Base-by-base conservation (phyloP, 2,329 filamentous ascomycete species). In the Colletotrichum gigasporum region DNA sequence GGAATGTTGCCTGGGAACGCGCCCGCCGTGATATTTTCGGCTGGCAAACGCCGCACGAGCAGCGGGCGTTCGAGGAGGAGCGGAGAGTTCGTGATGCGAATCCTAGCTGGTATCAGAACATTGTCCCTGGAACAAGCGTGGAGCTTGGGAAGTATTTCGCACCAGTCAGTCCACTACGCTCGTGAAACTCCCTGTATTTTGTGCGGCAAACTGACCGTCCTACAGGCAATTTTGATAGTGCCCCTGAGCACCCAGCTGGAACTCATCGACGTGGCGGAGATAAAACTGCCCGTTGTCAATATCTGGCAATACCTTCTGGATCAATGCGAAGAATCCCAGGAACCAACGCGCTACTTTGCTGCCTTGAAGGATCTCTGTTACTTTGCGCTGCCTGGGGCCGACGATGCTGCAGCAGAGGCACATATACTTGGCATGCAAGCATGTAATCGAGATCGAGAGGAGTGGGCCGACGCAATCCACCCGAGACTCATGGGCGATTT, bases 21-120 rank as follows among this genome's bases (percentile, higher is more conserved):
- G 56, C 62, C 22, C 62, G 62, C 14, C 62, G 62, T 11, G 35
- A 41, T 9, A 11, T 63, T 2, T 63, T 65, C 57, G 48, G 20
- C 26, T 61, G 42, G 41, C 48, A 55, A 39, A 22, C 22, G 5
- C 48, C 48, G 6, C 9, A 42, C 7, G 62, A 65, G 18, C 34
- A 48, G 18, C 35, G 12, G 18, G 10, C 12, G 4, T 54, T 55
- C n/a, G 56, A 65, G 2, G 56, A 62, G 14, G 62, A 65, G 18
- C 50, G 57, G 9, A 51, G 20, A 28, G 14, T 20, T 39, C 62
- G 62, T 11, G 42, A 55, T 20, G n/a, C 10, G 7, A 48, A 65
- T 22, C 56, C 62, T n/a, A 48, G 50, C 7, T 65, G 62, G 62
- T 50, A 62, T 16, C 56, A 55, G 20, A 42, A 50, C 20, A 65